phyloP scores from a whole-genome alignment of 108 stramenopile genomes.

The Cyclotella baltica region DNA sequence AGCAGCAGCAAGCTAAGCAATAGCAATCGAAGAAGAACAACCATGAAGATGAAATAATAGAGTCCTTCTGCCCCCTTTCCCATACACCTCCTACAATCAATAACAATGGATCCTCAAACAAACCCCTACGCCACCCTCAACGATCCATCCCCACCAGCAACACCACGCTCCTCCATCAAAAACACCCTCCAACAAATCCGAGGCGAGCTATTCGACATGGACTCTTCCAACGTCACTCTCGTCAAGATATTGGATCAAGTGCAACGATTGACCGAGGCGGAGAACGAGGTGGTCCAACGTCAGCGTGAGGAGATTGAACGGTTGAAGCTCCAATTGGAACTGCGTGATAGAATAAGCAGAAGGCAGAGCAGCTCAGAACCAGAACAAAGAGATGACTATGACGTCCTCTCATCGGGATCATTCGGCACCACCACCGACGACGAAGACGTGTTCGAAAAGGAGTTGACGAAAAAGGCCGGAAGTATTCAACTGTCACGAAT shows the following conservation, averaged over 20 bases:
- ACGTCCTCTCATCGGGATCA: slow-evolving; percentile 8
- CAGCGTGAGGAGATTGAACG: slow-evolving; percentile 19
- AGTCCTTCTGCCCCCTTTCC: background rate
- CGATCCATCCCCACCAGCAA: background rate
- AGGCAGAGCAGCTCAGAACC: background rate
- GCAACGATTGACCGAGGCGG: slow-evolving; percentile 38
- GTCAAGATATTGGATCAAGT: slow-evolving; percentile 25
- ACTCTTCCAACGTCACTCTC: background rate
- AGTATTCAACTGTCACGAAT: background rate
- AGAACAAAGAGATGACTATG: slow-evolving; percentile 2
- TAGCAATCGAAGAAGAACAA: too few species aligned
- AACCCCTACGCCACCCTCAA: background rate
- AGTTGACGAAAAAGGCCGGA: background rate
- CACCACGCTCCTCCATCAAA: slow-evolving; percentile 10
- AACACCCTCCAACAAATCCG: slow-evolving; percentile 22
- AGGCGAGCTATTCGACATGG: slow-evolving; percentile 27
- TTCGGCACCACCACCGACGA: slow-evolving; percentile 13
- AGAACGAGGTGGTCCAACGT: slow-evolving; percentile 19
- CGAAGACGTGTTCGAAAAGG: background rate
- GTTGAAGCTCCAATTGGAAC: background rate
- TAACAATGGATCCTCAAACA: background rate
- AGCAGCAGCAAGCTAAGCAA: too few species aligned
- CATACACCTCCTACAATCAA: background rate
- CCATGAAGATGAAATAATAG: background rate
- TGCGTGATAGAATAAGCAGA: background rate